Percentiles rank a stretch among this genome's conserved stretches.
These are phyloP conservation scores for Malus hybrid DNA, from an alignment of 331 rosid genomes.

Conservation along the genomic window DNA sequence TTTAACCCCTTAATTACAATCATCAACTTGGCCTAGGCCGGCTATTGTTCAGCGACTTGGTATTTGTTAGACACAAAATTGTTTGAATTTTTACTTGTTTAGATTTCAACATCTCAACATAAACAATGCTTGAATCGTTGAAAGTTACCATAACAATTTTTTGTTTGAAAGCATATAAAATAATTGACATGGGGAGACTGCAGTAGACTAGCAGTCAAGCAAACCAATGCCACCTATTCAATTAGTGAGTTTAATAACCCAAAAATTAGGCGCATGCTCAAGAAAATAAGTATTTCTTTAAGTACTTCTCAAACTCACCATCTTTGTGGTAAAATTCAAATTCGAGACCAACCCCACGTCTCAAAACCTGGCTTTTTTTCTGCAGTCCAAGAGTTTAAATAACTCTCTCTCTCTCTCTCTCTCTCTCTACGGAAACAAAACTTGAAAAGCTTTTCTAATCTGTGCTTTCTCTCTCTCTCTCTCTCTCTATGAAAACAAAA, in stretches of 20 bases:
- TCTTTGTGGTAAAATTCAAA: slow-evolving; percentile 23
- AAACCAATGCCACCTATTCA: not conserved
- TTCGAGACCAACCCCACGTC: slow-evolving; percentile 22
- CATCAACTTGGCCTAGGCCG: not conserved
- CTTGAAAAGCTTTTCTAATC: slow-evolving; percentile 13
- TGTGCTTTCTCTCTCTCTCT: not conserved
- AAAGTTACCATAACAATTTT: not conserved
- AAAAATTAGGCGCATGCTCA: slow-evolving; percentile 3
- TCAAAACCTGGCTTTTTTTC: slow-evolving; percentile 42
- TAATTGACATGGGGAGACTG: no score
- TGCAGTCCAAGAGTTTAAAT: slow-evolving; percentile 5
- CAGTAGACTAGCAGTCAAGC: no score
- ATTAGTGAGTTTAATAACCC: not conserved
- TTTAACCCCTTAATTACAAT: not conserved
- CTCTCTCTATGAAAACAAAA: not conserved
- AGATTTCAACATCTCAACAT: not conserved
- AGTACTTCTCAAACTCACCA: not conserved
- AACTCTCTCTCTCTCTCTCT: not conserved
- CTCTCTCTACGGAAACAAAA: not conserved
- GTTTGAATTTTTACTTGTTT: not conserved
- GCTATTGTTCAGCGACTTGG: not conserved
- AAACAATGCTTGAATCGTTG: not conserved
- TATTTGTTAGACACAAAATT: not conserved
- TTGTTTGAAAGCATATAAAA: no score
- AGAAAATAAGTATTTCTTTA: not conserved